A percentile compares a stretch with the other conserved stretches of the same genome.
Conservation (phyloP, 495 filamentous ascomycete species). For the Talaromyces proteolyticus region DNA sequence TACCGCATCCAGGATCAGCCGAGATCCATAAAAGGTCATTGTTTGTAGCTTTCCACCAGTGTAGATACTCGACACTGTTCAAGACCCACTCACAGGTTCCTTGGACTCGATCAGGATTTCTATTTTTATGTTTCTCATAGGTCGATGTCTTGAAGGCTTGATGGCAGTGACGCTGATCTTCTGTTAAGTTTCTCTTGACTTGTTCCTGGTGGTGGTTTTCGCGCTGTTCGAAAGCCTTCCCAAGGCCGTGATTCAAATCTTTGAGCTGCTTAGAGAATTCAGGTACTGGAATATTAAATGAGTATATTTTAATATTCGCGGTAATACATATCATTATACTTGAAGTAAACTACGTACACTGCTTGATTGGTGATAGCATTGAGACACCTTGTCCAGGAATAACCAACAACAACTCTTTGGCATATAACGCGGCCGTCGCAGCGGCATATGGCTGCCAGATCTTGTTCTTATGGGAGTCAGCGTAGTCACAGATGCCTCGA, state of each 20-base stretch:
- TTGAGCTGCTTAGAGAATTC: conserved; percentile 18
- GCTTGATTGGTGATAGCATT: neutral
- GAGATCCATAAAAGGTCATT: conserved; percentile 25
- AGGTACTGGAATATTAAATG: conserved; percentile 12
- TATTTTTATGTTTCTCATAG: conserved; percentile 22
- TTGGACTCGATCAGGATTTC: conserved; percentile 16
- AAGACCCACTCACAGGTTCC: conserved; percentile 34
- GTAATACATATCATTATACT: neutral
- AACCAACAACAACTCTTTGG: conserved; percentile 3
- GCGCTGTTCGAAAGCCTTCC: conserved; percentile 11
- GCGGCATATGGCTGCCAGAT: conserved; percentile 18
- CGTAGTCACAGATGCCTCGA: conserved; percentile 18
- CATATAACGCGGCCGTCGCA: conserved; percentile 14
- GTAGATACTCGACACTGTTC: conserved; percentile 11
- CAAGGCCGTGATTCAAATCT: conserved; percentile 21
- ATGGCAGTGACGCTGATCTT: conserved; percentile 19
- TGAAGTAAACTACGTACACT: neutral
- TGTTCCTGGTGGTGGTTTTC: conserved; percentile 11
- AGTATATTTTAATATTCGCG: neutral
- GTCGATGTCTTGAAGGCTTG: conserved; percentile 18
- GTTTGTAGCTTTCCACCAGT: conserved; percentile 13
- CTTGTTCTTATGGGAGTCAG: conserved; percentile 19
- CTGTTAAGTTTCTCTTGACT: conserved; percentile 9
- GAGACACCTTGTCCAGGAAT: neutral
- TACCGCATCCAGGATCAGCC: conserved; percentile 37